Conservation (phyloP, 1,284 basidiomycete genomes). For the Sanguinoderma infundibulare region DNA sequence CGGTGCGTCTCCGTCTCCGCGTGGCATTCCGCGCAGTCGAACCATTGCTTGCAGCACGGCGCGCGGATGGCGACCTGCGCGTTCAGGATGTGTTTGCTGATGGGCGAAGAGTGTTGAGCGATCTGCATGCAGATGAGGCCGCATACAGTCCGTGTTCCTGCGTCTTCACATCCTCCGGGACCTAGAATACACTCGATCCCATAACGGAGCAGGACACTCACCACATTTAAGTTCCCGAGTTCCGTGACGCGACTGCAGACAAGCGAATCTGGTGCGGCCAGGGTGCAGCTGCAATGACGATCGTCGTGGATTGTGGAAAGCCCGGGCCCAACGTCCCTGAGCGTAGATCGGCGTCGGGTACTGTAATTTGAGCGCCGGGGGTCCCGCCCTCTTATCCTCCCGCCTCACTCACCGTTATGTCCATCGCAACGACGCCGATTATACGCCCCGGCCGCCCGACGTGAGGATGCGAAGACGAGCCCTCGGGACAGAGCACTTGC, state of each 20-base stretch:
- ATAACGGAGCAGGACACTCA: neutral
- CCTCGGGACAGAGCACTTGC: neutral
- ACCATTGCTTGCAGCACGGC: conserved; percentile 96
- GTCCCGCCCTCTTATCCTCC: neutral
- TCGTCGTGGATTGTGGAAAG: neutral
- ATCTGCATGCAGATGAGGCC: neutral
- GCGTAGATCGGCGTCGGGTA: conserved; percentile 1
- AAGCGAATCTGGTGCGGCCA: neutral
- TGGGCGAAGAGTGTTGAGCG: neutral
- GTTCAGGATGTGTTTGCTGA: conserved; percentile 91
- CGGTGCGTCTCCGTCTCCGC: conserved; percentile 81
- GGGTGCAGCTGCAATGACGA: neutral
- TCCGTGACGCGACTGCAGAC: neutral
- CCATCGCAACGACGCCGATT: neutral
- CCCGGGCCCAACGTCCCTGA: neutral
- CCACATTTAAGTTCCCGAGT: neutral
- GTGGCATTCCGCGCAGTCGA: conserved; percentile 95
- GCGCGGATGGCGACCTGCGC: conserved; percentile 93
- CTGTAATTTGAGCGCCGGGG: neutral
- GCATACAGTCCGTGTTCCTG: neutral
- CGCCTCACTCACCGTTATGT: neutral
- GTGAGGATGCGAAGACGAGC: neutral
- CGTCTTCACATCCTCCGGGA: neutral
- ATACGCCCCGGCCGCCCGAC: neutral
- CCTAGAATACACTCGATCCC: neutral